Conservation (phyloP, 2,329 filamentous ascomycete species). For the Ustulina deusta region DNA sequence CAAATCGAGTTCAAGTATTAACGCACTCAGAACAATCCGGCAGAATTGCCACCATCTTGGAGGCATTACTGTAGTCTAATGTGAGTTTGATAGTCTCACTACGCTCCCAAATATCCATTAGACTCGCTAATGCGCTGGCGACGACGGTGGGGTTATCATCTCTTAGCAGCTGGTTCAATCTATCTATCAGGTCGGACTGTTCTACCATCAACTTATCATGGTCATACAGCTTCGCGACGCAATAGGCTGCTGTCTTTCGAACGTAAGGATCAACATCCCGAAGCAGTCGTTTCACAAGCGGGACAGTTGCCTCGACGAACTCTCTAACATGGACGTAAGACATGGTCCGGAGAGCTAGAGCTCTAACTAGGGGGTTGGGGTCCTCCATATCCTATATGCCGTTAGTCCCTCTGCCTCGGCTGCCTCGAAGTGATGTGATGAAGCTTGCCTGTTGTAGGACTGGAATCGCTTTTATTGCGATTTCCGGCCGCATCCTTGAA, state of each 20-base stretch:
- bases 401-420: slow-evolving; percentile 34
- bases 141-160: slow-evolving; percentile 99
- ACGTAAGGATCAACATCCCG: slow-evolving; percentile 94
- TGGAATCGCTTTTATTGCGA: slow-evolving; percentile 91
- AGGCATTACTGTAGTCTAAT: slow-evolving; percentile 96
- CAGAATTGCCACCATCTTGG: slow-evolving; percentile 96
- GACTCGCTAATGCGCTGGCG: slow-evolving; percentile 86
- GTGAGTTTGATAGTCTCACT: slow-evolving; percentile 98
- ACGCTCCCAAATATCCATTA: slow-evolving; percentile 99
- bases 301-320: slow-evolving; percentile 91
- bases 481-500: slow-evolving; percentile 91
- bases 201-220: slow-evolving; percentile 94
- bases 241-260: slow-evolving; percentile 95
- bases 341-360: slow-evolving; percentile 91
- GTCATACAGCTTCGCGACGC: slow-evolving; percentile 97
- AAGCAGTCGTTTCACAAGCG: slow-evolving; percentile 84
- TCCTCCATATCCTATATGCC: slow-evolving; percentile 86
- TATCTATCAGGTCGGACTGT: slow-evolving; percentile 89
- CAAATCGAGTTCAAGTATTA: not conserved
- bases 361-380: slow-evolving; percentile 89
- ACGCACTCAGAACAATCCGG: slow-evolving; percentile 96
- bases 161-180: slow-evolving; percentile 86
- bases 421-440: slow-evolving; percentile 1
- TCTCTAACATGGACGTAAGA: slow-evolving; percentile 97
- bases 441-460: slow-evolving; percentile 79